Base-by-base conservation (phyloP, 129 eudicot genomes). In the Tanacetum coccineum region DNA sequence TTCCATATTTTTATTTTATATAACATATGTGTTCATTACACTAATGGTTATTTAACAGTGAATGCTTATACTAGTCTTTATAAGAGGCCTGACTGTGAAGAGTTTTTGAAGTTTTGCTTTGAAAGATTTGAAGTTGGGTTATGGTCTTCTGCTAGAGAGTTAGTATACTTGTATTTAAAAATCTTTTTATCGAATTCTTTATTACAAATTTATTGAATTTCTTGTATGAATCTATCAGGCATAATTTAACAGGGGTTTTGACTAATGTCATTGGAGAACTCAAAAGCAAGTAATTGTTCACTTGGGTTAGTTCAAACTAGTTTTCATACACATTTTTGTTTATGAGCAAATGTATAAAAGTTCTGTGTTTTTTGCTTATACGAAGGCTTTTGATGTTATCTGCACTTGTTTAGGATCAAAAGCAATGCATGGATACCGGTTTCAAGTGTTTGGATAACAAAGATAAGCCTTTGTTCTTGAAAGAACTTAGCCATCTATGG, bases 91-190 rank as follows among this genome's bases (percentile, higher is more conserved):
- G 82, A 54, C 36, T 67, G 74, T 20, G 63, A 84, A 21, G 81
- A 62, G 50, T 87, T 87, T 62, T 15, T 87, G 62, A 76, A 73
- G 81, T 87, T 84, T 48, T 84, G 91, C 74, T 77, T 84, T 48
- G 84, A 87, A 28, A 74, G 91, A 78, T 87, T 84, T 73, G 77
- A 82, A 68, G 88, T 87, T 32, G 91, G 82, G 17, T 3, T 87
- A 5, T 84, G 91, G 91, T 82, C 88, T 39, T 72, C 87, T 46
- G 87, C 87, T 1, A 75, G 8, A 71, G 87, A 84, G 87, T 82
- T 40, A 76, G 85, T 73, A 57, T 46, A 25, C 8, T 42, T 44
- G 28, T 52, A 18, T 53, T 19, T 17, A 15, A 17, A n/a, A 17
- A 2, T 15, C 21, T 20, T 32, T 50, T 12, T 12, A 49, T 53